phyloP scores from a whole-genome alignment of 2,329 filamentous ascomycete species.

The Metarhizium sp. region DNA sequence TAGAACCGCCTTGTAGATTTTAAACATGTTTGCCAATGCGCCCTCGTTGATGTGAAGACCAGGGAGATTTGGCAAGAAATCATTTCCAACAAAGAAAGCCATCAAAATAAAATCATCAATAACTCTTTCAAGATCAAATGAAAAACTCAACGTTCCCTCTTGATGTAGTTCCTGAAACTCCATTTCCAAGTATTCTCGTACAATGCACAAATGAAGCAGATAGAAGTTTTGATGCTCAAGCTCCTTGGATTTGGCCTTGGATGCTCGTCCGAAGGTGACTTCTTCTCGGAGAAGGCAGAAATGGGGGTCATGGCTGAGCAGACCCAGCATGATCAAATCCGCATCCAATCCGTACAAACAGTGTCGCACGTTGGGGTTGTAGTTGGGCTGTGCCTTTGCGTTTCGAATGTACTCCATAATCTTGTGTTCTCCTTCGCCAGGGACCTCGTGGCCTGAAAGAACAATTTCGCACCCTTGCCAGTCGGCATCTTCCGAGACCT shows the following conservation, averaged over 20 bases:
- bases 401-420: constrained; percentile 99
- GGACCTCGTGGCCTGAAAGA: constrained; percentile 93
- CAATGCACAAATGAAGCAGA: constrained; percentile 92
- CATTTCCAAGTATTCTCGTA: constrained; percentile 90
- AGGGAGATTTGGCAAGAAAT: constrained; percentile 95
- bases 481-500: constrained; percentile 90
- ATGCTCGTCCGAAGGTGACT: constrained; percentile 88
- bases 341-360: constrained; percentile 96
- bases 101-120: constrained; percentile 99
- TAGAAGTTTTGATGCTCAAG: constrained; percentile 98
- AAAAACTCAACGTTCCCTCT: constrained; percentile 60
- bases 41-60: constrained; percentile 98
- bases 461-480: constrained; percentile 98
- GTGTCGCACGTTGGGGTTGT: constrained; percentile 88
- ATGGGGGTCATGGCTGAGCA: constrained; percentile 95
- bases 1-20: constrained; percentile 84
- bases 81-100: constrained; percentile 98
- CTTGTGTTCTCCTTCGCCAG: constrained; percentile 97
- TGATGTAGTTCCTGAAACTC: constrained; percentile 90
- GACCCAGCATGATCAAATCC: constrained; percentile 95
- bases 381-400: constrained; percentile 88
- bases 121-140: constrained; percentile 88
- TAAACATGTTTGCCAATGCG: constrained; percentile 93
- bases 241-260: constrained; percentile 85
- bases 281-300: constrained; percentile 96